phyloP scores from a whole-genome alignment of 805 yeast species.

The Cyberlindnera saturnus region DNA sequence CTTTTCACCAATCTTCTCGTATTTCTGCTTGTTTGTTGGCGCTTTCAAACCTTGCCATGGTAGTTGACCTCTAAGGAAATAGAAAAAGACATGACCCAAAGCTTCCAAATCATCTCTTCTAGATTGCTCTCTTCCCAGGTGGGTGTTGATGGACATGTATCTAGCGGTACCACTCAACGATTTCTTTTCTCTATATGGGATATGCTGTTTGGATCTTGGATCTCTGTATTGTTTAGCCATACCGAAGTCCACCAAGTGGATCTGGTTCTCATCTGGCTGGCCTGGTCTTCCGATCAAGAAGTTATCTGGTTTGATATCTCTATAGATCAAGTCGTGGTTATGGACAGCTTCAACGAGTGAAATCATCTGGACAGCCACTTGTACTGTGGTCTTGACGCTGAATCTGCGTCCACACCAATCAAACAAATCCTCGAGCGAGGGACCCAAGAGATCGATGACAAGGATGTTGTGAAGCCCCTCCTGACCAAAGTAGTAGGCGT shows the following conservation, averaged over 20 bases:
- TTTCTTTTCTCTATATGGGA: slow-evolving; percentile 76
- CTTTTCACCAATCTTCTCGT: slow-evolving; percentile 79
- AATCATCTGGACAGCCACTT: slow-evolving; percentile 75
- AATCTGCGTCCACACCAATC: slow-evolving; percentile 85
- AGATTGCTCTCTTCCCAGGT: slow-evolving; percentile 76
- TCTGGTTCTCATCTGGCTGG: slow-evolving; percentile 54
- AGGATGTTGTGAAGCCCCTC: slow-evolving; percentile 77
- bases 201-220: slow-evolving; percentile 73
- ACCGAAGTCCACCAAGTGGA: slow-evolving; percentile 76
- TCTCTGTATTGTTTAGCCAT: slow-evolving; percentile 85
- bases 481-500: slow-evolving; percentile 79
- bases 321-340: slow-evolving; percentile 67
- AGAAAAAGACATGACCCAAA: slow-evolving; percentile 76
- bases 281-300: slow-evolving; percentile 65
- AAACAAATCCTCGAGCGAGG: slow-evolving; percentile 75
- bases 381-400: slow-evolving; percentile 64
- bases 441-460: slow-evolving; percentile 73
- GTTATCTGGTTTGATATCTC: slow-evolving; percentile 83
- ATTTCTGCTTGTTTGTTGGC: slow-evolving; percentile 76
- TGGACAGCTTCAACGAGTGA: slow-evolving; percentile 66
- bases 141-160: slow-evolving; percentile 86
- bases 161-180: slow-evolving; percentile 82
- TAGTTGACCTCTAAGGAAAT: slow-evolving; percentile 69
- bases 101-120: slow-evolving; percentile 81
- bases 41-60: slow-evolving; percentile 93